These are phyloP conservation scores for Alopecurus myosuroides DNA, from an alignment of 176 grass and related monocot genomes.

Conservation along the genomic window DNA sequence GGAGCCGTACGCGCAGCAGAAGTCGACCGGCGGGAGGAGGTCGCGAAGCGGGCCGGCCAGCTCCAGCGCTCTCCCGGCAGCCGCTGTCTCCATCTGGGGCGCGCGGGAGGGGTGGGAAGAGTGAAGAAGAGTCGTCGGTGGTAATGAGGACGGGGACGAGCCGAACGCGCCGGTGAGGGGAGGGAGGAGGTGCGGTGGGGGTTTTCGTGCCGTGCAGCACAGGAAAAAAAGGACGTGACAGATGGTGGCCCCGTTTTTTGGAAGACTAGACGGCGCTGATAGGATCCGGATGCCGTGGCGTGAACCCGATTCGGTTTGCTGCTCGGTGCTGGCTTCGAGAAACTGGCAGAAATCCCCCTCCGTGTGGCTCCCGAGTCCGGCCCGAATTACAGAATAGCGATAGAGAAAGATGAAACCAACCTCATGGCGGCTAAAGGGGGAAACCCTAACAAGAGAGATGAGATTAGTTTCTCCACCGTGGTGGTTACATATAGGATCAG, in stretches of 20 bases:
- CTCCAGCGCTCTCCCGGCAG: constrained; percentile 11
- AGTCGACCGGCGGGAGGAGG: constrained; percentile 74
- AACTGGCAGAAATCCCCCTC: too few species aligned
- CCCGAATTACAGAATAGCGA: too few species aligned
- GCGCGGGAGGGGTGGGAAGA: neutral
- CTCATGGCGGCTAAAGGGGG: too few species aligned
- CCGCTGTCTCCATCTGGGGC: neutral
- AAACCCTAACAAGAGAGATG: too few species aligned
- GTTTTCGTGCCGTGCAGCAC: neutral
- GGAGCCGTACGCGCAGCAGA: constrained; percentile 89
- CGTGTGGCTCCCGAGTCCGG: too few species aligned
- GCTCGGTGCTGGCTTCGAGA: too few species aligned
- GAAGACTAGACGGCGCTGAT: neutral
- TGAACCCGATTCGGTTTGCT: too few species aligned
- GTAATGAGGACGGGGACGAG: neutral
- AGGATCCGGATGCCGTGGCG: too few species aligned
- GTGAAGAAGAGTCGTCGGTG: neutral
- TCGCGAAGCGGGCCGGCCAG: constrained; percentile 52
- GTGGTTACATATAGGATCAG: too few species aligned
- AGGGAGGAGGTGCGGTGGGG: neutral
- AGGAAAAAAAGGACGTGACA: neutral
- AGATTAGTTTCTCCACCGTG: too few species aligned
- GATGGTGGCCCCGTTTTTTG: neutral
- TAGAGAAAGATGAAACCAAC: too few species aligned
- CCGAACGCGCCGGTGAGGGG: neutral